Percentiles rank a stretch among this genome's conserved stretches.
Conservation (phyloP, 2,329 filamentous ascomycete species). For the Juglanconis oblonga region DNA sequence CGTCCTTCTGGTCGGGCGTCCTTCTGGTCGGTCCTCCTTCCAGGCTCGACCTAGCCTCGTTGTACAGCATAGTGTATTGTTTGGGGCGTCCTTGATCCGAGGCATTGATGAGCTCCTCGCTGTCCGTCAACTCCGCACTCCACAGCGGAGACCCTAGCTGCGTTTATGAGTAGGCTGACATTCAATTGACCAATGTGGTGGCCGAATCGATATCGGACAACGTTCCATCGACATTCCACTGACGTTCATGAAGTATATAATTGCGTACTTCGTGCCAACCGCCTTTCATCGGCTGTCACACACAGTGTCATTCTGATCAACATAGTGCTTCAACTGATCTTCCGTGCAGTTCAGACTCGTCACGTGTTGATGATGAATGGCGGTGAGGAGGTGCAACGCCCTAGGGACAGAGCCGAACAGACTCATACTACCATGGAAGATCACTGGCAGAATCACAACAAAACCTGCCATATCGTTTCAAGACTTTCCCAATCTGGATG, state of each 20-base stretch:
- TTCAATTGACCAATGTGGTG: not conserved
- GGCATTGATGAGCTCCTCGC: not conserved
- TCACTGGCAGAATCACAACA: not conserved
- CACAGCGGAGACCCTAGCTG: not conserved
- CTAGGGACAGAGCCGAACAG: not conserved
- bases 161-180: not conserved
- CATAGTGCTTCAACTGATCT: not conserved
- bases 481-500: not conserved
- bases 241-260: too few species aligned
- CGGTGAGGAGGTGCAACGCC: not conserved
- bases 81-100: too few species aligned
- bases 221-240: too few species aligned
- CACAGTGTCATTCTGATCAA: not conserved
- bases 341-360: not conserved
- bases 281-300: not conserved
- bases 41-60: too few species aligned
- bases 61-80: too few species aligned
- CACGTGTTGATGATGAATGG: not conserved
- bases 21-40: not conserved
- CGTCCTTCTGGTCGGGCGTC: not conserved
- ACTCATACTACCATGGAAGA: not conserved
- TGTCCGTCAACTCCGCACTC: not conserved
- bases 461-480: not conserved
- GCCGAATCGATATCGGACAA: not conserved
- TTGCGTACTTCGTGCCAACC: too few species aligned